Conservation (phyloP, 2,329 filamentous ascomycete species). For the Arthroderma sp. region DNA sequence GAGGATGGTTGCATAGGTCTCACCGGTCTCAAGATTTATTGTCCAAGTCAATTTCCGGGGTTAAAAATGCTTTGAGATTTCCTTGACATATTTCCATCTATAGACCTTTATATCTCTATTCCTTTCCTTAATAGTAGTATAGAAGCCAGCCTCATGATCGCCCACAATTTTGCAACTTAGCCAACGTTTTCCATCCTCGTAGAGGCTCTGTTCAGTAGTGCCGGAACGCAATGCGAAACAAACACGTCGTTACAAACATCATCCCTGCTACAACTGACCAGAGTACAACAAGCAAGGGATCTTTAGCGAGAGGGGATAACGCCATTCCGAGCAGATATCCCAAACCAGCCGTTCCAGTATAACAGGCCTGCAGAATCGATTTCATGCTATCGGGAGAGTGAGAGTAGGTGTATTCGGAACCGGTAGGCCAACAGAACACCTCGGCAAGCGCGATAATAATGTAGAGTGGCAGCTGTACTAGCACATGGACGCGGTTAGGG, state of each 20-base stretch:
- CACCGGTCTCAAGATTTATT: too few species aligned
- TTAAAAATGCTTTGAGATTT: too few species aligned
- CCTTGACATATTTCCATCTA: too few species aligned
- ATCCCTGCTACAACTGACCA: constrained; percentile 11
- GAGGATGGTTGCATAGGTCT: too few species aligned
- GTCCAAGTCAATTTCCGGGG: too few species aligned
- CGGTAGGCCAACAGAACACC: constrained; percentile 35
- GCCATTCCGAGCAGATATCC: constrained; percentile 12
- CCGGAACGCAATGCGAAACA: neutral
- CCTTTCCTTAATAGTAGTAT: too few species aligned
- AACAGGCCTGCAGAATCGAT: constrained; percentile 18
- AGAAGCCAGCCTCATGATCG: too few species aligned
- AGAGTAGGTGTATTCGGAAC: constrained; percentile 58
- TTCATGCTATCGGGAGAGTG: constrained; percentile 44
- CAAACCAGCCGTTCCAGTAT: constrained; percentile 14
- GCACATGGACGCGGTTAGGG: constrained; percentile 9
- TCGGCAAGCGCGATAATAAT: constrained; percentile 20
- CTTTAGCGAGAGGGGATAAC: constrained; percentile 10
- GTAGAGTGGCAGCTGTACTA: constrained; percentile 12
- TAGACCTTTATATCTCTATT: too few species aligned
- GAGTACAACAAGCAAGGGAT: constrained; percentile 12
- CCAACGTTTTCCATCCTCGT: neutral
- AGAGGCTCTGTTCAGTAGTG: neutral
- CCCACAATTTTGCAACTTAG: neutral
- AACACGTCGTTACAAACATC: constrained; percentile 5